These are phyloP conservation scores for Cylindrodendrum hubeiense DNA, from an alignment of 2,329 filamentous ascomycete species.

Conservation along the genomic window DNA sequence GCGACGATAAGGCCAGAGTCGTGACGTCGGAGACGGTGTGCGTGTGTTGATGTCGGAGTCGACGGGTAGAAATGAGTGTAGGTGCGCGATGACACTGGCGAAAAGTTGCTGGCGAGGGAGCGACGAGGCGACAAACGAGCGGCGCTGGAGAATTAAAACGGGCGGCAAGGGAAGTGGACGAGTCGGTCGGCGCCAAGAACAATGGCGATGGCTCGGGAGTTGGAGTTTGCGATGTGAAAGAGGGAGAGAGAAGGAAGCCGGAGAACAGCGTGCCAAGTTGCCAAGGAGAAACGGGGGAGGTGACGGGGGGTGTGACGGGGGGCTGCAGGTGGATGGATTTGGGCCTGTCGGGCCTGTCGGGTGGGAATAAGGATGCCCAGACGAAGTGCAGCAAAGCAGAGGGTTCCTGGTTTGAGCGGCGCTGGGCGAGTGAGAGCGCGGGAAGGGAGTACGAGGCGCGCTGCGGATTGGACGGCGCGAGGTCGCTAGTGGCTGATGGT, in stretches of 20 bases:
- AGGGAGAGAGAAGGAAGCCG: constrained; percentile 29
- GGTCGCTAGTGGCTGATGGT: constrained; percentile 13
- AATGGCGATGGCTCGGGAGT: constrained; percentile 27
- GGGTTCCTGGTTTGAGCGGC: not conserved
- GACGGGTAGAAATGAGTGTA: constrained; percentile 15
- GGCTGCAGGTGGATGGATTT: constrained; percentile 22
- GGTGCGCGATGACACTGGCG: constrained; percentile 16
- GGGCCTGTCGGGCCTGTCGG: too few species aligned
- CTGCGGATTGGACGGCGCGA: constrained; percentile 16
- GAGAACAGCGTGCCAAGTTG: constrained; percentile 36
- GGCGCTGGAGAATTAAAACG: constrained; percentile 15
- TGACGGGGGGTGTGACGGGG: constrained; percentile 16
- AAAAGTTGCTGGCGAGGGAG: not conserved
- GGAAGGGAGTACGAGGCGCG: constrained; percentile 12
- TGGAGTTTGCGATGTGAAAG: constrained; percentile 37
- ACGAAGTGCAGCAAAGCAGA: not conserved
- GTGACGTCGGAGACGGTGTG: constrained; percentile 18
- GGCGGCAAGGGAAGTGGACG: not conserved
- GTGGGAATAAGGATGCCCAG: not conserved
- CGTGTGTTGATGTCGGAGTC: constrained; percentile 4
- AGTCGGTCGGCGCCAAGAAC: constrained; percentile 20
- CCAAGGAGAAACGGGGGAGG: constrained; percentile 40
- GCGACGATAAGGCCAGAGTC: constrained; percentile 7
- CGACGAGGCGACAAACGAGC: constrained; percentile 23
- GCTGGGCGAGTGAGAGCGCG: not conserved